These are phyloP conservation scores for Corchorus capsularis DNA, from an alignment of 345 rosid species.

Conservation along the genomic window DNA sequence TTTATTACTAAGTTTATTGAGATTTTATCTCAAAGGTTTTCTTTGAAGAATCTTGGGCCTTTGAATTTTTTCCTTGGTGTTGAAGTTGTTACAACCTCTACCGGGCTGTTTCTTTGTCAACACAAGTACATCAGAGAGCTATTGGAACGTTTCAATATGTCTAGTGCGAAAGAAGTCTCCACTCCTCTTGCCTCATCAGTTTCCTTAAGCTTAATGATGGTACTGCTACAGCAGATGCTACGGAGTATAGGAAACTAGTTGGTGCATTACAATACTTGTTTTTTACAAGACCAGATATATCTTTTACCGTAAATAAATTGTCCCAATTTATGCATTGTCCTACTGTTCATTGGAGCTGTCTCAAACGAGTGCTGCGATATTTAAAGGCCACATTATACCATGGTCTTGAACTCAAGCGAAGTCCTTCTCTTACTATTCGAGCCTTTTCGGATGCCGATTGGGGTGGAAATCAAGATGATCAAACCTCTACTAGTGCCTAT, in stretches of 20 bases:
- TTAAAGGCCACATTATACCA: not conserved
- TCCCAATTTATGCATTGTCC: constrained; percentile 10
- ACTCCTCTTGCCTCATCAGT: not conserved
- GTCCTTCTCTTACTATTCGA: too few relatives aligned
- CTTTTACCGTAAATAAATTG: not conserved
- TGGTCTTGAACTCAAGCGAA: too few relatives aligned
- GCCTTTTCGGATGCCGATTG: too few relatives aligned
- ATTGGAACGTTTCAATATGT: not conserved
- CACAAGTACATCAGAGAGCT: not conserved
- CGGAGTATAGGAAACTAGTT: not conserved
- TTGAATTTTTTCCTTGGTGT: constrained; percentile 1
- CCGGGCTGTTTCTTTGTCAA: not conserved
- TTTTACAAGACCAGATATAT: not conserved
- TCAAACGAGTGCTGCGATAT: not conserved
- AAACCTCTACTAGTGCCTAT: too few relatives aligned
- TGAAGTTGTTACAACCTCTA: not conserved
- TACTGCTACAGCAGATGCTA: not conserved
- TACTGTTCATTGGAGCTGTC: not conserved
- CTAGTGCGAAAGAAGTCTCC: not conserved
- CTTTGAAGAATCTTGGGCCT: not conserved
- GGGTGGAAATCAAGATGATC: too few relatives aligned
- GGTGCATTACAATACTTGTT: not conserved
- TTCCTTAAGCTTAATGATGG: not conserved
- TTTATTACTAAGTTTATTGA: not conserved
- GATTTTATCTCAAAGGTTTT: not conserved